Conservation (phyloP, 1,284 basidiomycete species). For the Mycocalia duriaeana region DNA sequence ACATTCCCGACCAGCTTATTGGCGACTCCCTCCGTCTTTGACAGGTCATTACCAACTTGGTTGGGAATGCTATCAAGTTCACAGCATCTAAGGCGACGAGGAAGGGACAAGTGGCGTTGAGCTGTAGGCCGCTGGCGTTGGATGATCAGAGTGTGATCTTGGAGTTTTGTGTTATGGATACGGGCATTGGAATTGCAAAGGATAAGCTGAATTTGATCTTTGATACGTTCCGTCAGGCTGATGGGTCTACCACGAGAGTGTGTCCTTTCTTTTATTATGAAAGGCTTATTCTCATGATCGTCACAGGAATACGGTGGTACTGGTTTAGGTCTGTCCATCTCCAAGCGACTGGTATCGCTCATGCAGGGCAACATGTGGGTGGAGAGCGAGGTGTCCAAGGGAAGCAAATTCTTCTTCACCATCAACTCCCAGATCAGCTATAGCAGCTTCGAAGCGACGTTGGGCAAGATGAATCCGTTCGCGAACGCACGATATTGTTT, state of each 20-base stretch:
- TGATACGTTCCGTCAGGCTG: constrained; percentile 70
- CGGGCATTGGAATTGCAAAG: constrained; percentile 61
- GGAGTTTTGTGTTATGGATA: constrained; percentile 39
- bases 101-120: constrained; percentile 23
- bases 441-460: constrained; percentile 66
- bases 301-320: constrained; percentile 69
- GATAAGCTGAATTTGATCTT: constrained; percentile 63
- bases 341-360: constrained; percentile 65
- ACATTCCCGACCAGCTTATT: constrained; percentile 95
- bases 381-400: constrained; percentile 54
- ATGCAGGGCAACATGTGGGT: constrained; percentile 70
- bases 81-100: constrained; percentile 56
- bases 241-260: constrained; percentile 26
- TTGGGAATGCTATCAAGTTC: constrained; percentile 73
- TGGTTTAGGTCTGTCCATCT: constrained; percentile 68
- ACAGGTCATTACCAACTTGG: constrained; percentile 75
- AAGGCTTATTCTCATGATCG: constrained; percentile 45
- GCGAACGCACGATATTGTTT: constrained; percentile 80
- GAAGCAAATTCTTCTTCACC: constrained; percentile 67
- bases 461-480: constrained; percentile 76
- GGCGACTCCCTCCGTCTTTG: constrained; percentile 92
- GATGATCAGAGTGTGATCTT: constrained; percentile 50
- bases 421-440: constrained; percentile 81
- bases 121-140: constrained; percentile 56
- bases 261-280: not conserved